Conservation (phyloP, 805 yeast species). For the Alloascoidea hylecoeti region DNA sequence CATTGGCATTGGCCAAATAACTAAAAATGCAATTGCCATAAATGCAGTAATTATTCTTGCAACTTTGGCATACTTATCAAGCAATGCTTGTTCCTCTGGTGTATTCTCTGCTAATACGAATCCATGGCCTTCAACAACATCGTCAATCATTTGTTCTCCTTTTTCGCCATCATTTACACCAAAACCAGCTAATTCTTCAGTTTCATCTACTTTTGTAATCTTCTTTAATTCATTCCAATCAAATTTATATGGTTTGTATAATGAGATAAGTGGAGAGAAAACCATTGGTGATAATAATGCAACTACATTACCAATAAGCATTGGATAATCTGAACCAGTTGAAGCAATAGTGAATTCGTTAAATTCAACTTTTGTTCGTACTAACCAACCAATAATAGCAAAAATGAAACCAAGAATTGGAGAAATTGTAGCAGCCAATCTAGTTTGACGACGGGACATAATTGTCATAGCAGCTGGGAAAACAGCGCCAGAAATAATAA, state of each 20-base stretch:
- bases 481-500: slow-evolving; percentile 79
- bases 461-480: slow-evolving; percentile 62
- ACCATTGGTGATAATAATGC: slow-evolving; percentile 64
- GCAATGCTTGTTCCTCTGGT: slow-evolving; percentile 34
- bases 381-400: slow-evolving; percentile 60
- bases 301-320: slow-evolving; percentile 81
- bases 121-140: slow-evolving; percentile 34
- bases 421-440: slow-evolving; percentile 53
- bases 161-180: slow-evolving; percentile 15
- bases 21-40: slow-evolving; percentile 47
- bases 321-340: slow-evolving; percentile 77
- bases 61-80: slow-evolving; percentile 41
- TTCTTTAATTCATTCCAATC: slow-evolving; percentile 52
- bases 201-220: slow-evolving; percentile 59
- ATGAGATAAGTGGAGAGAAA: slow-evolving; percentile 51
- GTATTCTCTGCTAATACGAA: slow-evolving; percentile 16
- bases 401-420: slow-evolving; percentile 68
- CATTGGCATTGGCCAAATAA: slow-evolving; percentile 94
- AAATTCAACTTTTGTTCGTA: slow-evolving; percentile 23
- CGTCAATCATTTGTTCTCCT: slow-evolving; percentile 16
- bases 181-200: slow-evolving; percentile 42
- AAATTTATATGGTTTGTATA: slow-evolving; percentile 58
- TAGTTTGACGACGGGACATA: slow-evolving; percentile 50
- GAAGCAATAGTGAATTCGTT: slow-evolving; percentile 13
- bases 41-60: slow-evolving; percentile 49